A percentile compares a stretch with the other conserved stretches of the same genome.
These are phyloP conservation scores for Hypocreales sp. DNA, from an alignment of 2,329 filamentous ascomycete genomes.

Conservation along the genomic window DNA sequence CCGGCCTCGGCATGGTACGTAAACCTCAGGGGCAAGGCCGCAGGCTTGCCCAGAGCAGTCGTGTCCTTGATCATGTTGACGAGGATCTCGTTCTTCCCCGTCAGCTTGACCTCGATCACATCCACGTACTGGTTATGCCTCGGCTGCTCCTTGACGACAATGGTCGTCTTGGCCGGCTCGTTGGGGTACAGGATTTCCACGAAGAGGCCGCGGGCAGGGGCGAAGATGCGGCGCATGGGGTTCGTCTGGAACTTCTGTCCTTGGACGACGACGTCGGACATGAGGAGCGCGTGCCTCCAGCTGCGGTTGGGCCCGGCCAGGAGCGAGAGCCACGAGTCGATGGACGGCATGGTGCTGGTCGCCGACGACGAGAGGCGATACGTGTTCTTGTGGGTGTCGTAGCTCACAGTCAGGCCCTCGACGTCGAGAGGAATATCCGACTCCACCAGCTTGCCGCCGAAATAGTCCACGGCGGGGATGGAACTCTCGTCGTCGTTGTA, in stretches of 20 bases:
- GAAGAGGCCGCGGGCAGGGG: slow-evolving; percentile 70
- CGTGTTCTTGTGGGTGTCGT: slow-evolving; percentile 62
- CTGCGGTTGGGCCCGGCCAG: slow-evolving; percentile 75
- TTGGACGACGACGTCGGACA: slow-evolving; percentile 85
- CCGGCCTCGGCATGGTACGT: slow-evolving; percentile 89
- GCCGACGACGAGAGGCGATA: slow-evolving; percentile 71
- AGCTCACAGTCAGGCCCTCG: slow-evolving; percentile 72
- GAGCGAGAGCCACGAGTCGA: slow-evolving; percentile 75
- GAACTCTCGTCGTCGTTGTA: slow-evolving; percentile 59
- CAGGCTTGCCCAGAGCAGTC: slow-evolving; percentile 67
- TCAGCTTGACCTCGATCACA: slow-evolving; percentile 72
- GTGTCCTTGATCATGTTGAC: slow-evolving; percentile 90
- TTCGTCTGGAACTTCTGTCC: slow-evolving; percentile 96
- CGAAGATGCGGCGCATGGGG: slow-evolving; percentile 82
- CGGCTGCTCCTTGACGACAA: slow-evolving; percentile 76
- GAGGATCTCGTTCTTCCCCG: slow-evolving; percentile 61
- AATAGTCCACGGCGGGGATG: slow-evolving; percentile 85
- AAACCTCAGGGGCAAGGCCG: slow-evolving; percentile 76
- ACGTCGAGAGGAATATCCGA: slow-evolving; percentile 58
- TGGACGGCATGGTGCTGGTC: slow-evolving; percentile 56
- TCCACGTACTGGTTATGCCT: slow-evolving; percentile 75
- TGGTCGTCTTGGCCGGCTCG: slow-evolving; percentile 67
- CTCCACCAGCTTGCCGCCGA: slow-evolving; percentile 74
- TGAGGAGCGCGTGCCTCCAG: slow-evolving; percentile 91
- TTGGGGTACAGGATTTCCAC: slow-evolving; percentile 78